Base-by-base conservation (phyloP, 1,139 yeast species). In the Candida labiduridarum region DNA sequence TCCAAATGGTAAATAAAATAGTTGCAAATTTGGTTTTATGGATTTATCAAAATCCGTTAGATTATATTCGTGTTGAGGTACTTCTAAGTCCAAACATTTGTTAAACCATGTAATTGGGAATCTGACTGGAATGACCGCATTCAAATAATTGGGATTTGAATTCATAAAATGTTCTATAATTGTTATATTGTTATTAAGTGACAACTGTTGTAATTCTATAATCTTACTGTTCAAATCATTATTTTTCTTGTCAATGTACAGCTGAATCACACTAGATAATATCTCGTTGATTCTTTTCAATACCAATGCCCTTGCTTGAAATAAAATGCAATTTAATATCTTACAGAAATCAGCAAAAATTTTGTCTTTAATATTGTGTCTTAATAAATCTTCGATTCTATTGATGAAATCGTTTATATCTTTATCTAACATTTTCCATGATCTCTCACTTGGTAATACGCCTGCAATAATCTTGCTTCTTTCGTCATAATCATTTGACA, bases 1-100 rank as follows among this genome's bases (percentile, higher is more conserved):
- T 2, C 78, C 78, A 45, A 74, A 57, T 0, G 80, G 80, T 31
- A 75, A 57, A 53, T 69, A 75, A 53, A 63, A 74, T 31, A 56
- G 52, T 43, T 65, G 66, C 18, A 58, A 49, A 9, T 55, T 56
- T 1, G 72, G 72, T 33, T 45, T 50, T 9, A 57, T 34, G 36
- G 49, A 47, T 16, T 45, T 46, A 12, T 48, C 33, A 25, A 31
- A 49, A 31, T 55, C 44, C 5, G 49, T 41, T 8, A 54, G 44
- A 18, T 52, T 45, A 30, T 52, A 48, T 11, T 53, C 50, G 7
- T 41, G 35, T 16, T 52, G 59, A 6, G 42, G 39, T 4, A 49
- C 46, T 34, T 59, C 59, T 43, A 63, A 49, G 34, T 57, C 56
- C 14, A 56, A 41, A 9, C 62, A 44, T 50, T 65, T 61, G 43